Conservation (phyloP, 768 basidiomycete genomes). For the Leccinum ochraceum region DNA sequence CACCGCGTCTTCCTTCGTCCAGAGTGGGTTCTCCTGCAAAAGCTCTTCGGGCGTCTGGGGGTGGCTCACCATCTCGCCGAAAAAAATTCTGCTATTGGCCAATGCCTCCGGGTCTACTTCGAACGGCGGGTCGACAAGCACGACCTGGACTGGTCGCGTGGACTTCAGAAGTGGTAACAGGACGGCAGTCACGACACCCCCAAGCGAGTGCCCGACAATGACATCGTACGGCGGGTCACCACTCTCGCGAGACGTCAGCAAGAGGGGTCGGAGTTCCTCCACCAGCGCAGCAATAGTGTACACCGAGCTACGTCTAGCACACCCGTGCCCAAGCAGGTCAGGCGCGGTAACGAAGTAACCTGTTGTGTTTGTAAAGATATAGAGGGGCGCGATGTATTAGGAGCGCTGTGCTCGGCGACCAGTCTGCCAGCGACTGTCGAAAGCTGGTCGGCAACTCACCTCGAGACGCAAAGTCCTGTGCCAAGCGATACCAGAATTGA, state of each 20-base stretch:
- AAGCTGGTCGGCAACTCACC: constrained; percentile 7
- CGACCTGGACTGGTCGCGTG: constrained; percentile 5
- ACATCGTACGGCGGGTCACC: constrained; percentile 8
- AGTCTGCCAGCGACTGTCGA: not conserved
- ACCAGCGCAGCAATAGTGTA: constrained; percentile 20
- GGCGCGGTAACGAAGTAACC: constrained; percentile 28
- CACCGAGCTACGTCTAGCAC: constrained; percentile 5
- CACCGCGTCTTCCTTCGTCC: constrained; percentile 11
- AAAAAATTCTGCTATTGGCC: not conserved
- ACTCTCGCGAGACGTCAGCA: not conserved
- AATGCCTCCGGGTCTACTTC: not conserved
- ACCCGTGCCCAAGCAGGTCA: constrained; percentile 25
- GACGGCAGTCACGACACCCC: constrained; percentile 13
- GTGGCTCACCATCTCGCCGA: not conserved
- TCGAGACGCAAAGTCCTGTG: constrained; percentile 16
- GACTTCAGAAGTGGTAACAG: constrained; percentile 19
- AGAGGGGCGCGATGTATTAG: not conserved
- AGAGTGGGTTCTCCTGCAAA: not conserved
- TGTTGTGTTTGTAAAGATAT: constrained; percentile 1
- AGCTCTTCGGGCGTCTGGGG: not conserved
- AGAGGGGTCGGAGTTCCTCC: constrained; percentile 14
- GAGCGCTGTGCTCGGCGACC: not conserved
- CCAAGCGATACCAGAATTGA: constrained; percentile 18
- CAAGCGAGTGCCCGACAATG: constrained; percentile 27
- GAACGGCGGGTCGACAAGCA: constrained; percentile 25